Evolutionary conservation across 441 rosid species (phyloP), one percentile per base, ranked within the genome.

Genomic region (Macaranga tanarius): DNA sequence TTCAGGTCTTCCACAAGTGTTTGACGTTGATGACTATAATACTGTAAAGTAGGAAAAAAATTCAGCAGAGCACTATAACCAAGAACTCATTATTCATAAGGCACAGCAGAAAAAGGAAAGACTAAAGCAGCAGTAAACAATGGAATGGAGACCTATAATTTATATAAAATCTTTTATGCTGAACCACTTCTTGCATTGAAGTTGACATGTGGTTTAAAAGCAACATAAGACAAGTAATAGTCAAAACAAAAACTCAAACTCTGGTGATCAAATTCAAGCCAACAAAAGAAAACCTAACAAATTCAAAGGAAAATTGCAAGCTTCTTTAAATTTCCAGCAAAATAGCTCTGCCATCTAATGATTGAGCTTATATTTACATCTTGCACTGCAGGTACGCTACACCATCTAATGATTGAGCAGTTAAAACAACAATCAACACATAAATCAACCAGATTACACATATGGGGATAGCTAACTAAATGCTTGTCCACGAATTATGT

Each of bases 1-100:
- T 92, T 89, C 72, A 92, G 83, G 85, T 95, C 99, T 81, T 92
- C 97, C n/a, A 84, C 89, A 70, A 86, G 86, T 51, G 81, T 55
- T 56, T 69, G 86, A 31, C 87, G 92, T 77, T 90, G 93, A 84
- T 92, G 79, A 74, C 79, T 85, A 73, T 88, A 86, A 67, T 92
- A 90, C 99, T 95, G 84, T 70, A 82, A 25, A 71, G 57, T 16
- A 48, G 48, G 59, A 47, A 12, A 20, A 2, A 25, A 0, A 20
- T 23, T 4, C 10, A 52, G 8, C 7, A 38, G 28, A 66, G 38
- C 34, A 65, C 42, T 48, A 65, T n/a, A 54, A 60, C 54, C 17
- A 13, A 48, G 52, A 52, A 2, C 5, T 47, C 42, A 54, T 48
- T 0, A 10, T 5, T 20, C 19, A 16, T 40, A 42, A 19, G 20